A percentile compares a stretch with the other conserved stretches of the same genome.
Evolutionary conservation across 371 early-diverging fungal genomes (phyloP).

Genomic region (Haplosporangium sp.): DNA sequence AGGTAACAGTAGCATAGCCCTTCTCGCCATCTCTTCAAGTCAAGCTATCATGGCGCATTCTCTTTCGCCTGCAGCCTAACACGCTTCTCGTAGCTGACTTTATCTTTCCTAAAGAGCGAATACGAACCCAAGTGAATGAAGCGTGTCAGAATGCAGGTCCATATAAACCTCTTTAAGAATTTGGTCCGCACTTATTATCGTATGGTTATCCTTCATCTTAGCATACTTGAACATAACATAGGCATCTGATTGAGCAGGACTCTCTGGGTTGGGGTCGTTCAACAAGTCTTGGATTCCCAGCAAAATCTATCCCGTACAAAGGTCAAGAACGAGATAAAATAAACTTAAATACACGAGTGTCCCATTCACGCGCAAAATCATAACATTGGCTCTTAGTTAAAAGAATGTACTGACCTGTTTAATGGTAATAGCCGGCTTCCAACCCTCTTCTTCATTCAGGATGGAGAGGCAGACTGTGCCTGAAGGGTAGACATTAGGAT

Average conservation of each 20-base stretch:
- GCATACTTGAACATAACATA: conserved; percentile 85
- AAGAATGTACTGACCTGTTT: conserved; percentile 82
- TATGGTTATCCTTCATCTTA: too few relatives aligned
- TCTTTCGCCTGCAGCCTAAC: conserved; percentile 82
- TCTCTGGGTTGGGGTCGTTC: conserved; percentile 95
- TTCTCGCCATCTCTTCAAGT: neutral
- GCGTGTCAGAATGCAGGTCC: neutral
- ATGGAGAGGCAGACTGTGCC: conserved; percentile 99
- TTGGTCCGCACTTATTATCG: too few relatives aligned
- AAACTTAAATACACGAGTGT: neutral
- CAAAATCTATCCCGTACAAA: conserved; percentile 67
- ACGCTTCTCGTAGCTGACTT: conserved; percentile 76
- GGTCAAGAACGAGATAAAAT: neutral
- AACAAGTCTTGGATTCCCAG: conserved; percentile 95
- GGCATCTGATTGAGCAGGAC: conserved; percentile 97
- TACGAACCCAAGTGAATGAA: neutral
- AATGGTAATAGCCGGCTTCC: conserved; percentile 98
- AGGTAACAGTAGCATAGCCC: neutral
- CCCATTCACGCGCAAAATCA: too few relatives aligned
- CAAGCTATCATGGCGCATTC: conserved; percentile 44
- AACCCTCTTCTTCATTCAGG: conserved; percentile 95
- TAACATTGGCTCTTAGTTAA: neutral
- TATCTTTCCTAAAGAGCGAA: conserved; percentile 63
- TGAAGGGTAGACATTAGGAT: conserved; percentile 99
- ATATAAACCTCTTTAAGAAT: neutral